Evolutionary conservation across 495 filamentous ascomycete genomes (phyloP), one percentile per base, ranked within the genome.

Genomic region (Xylaria curta): DNA sequence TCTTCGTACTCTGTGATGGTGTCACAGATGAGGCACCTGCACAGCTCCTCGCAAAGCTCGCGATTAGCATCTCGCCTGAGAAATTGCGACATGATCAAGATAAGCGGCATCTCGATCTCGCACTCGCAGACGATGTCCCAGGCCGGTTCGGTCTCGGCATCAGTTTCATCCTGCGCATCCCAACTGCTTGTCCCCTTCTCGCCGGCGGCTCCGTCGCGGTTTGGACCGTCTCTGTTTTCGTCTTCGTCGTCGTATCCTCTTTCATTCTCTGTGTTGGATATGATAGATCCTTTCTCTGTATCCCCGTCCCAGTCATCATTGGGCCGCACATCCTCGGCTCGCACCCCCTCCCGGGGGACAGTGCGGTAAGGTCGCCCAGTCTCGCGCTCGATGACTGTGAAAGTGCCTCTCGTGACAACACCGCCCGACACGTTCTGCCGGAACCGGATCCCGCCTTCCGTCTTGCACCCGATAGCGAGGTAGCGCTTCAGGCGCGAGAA

Each of bases 401-500:
- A 70, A 3, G 68, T 47, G 24, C 68, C 68, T 36, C 68, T 26
- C 7, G 68, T 70, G 42, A 63, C 49, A 5, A 56, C 59, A 7
- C 68, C 68, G 8, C 68, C 68, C 33, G 68, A 53, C 13, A 70
- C 56, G 31, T 21, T n/a, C 68, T 70, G 68, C 33, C 68, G 68
- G 38, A 70, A 70, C 33, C 68, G 68, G 56, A 70, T 64, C 33
- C 68, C 68, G 59, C 68, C 49, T n/a, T 51, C 47, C n/a, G 47
- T 70, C 68, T 56, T 63, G 47, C 68, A 70, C 13, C 68, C 68
- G 46, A 70, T 33, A 36, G 68, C 68, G 46, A 70, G 68, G 12
- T 64, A 70, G 47, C 60, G 68, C 56, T 70, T 70, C 15, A 70
- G 47, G 21, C 68, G 68, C 36, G 68, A 70, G 68, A 70, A 70